A percentile compares a stretch with the other conserved stretches of the same genome.
Conservation (phyloP, 768 basidiomycete species). For the Daedaleopsis sinensis region DNA sequence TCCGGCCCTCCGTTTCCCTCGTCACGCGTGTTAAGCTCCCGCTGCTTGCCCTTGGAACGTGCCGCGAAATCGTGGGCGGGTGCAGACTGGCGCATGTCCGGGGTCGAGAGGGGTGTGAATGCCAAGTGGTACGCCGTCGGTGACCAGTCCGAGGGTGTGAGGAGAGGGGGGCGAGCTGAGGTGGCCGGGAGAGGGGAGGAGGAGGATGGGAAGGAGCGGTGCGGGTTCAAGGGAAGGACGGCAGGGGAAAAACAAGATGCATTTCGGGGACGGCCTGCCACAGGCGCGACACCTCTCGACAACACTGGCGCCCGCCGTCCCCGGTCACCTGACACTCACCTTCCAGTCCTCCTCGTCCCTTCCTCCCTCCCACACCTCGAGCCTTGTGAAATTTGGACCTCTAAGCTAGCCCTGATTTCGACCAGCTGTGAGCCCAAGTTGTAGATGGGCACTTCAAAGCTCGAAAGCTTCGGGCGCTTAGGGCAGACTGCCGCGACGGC, state of each 20-base stretch:
- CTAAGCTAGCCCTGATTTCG: no score
- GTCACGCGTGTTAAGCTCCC: conserved; percentile 23
- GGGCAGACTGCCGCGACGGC: no score
- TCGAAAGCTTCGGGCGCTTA: no score
- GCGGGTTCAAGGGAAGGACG: background rate
- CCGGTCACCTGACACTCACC: background rate
- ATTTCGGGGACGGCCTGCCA: background rate
- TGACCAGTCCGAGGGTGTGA: conserved; percentile 1
- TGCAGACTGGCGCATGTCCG: background rate
- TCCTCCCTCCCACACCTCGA: no score
- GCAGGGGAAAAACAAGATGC: background rate
- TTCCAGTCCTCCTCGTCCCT: no score
- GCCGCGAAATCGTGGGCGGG: background rate
- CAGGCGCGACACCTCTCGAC: background rate
- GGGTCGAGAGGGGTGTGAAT: background rate
- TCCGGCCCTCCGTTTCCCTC: conserved; percentile 50
- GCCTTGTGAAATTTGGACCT: no score
- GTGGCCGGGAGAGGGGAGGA: background rate
- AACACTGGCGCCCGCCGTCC: background rate
- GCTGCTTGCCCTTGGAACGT: conserved; percentile 28
- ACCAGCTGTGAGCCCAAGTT: no score
- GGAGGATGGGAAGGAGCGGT: background rate
- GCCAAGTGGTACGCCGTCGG: background rate
- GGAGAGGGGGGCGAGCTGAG: background rate
- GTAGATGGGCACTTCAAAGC: no score